Evolutionary conservation across 805 yeast genomes (phyloP).

Genomic region (Yamadazyma ubonensis): DNA sequence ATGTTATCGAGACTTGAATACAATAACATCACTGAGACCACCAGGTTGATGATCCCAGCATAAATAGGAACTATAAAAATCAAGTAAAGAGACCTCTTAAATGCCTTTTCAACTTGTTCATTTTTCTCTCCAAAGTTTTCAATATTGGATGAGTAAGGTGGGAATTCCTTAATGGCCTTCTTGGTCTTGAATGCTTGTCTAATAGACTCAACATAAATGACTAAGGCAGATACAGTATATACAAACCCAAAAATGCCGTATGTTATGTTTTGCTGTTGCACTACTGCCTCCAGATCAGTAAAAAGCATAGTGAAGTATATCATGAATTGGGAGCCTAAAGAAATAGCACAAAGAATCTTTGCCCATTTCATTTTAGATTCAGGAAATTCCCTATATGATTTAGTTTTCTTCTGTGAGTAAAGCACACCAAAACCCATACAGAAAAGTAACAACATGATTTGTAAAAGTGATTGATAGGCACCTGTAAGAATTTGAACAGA

Average conservation of each 20-base stretch:
- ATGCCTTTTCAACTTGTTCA: slow-evolving; percentile 20
- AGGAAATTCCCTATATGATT: slow-evolving; percentile 26
- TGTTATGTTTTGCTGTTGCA: background rate
- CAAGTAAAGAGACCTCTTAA: slow-evolving; percentile 25
- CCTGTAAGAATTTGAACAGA: slow-evolving; percentile 7
- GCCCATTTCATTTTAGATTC: slow-evolving; percentile 3
- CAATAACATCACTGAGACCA: background rate
- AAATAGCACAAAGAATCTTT: slow-evolving; percentile 3
- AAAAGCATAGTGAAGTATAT: background rate
- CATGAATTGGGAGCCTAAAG: background rate
- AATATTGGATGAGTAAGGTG: slow-evolving; percentile 21
- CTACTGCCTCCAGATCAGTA: background rate
- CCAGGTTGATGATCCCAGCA: slow-evolving; percentile 4
- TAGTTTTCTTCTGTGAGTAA: slow-evolving; percentile 25
- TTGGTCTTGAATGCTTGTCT: slow-evolving; percentile 27
- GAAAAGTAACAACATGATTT: slow-evolving; percentile 23
- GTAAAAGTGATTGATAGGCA: slow-evolving; percentile 10
- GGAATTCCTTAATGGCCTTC: slow-evolving; percentile 25
- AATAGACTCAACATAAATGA: slow-evolving; percentile 13
- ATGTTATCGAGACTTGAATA: background rate
- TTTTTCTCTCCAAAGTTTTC: slow-evolving; percentile 19
- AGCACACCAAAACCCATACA: slow-evolving; percentile 38
- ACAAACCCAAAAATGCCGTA: background rate
- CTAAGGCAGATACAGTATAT: background rate
- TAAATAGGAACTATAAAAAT: slow-evolving; percentile 26